These are phyloP conservation scores for Collariella sp. DNA, from an alignment of 495 filamentous ascomycete species.

Conservation along the genomic window DNA sequence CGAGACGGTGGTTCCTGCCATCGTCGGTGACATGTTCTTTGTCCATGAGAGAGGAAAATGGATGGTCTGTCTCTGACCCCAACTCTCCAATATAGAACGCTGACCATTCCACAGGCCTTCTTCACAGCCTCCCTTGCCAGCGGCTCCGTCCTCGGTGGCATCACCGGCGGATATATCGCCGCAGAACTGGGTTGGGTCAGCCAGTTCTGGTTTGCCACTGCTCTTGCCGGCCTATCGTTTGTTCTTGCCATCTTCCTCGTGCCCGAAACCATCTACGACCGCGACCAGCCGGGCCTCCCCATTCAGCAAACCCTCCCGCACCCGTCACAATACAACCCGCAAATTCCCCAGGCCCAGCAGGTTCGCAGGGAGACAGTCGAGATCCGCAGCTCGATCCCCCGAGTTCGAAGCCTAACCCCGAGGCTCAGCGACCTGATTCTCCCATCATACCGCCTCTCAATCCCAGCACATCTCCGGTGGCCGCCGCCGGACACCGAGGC, in stretches of 20 bases:
- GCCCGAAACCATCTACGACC: constrained; percentile 49
- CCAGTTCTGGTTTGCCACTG: constrained; percentile 40
- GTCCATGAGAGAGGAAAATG: constrained; percentile 41
- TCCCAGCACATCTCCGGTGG: constrained; percentile 20
- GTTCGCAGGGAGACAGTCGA: too few species aligned
- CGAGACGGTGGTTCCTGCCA: constrained; percentile 45
- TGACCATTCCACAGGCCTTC: constrained; percentile 28
- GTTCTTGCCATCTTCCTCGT: constrained; percentile 39
- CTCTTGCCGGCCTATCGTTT: constrained; percentile 22
- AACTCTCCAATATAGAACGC: background rate
- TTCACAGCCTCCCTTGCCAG: constrained; percentile 46
- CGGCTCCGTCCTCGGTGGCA: constrained; percentile 41
- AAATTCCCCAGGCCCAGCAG: too few species aligned
- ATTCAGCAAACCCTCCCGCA: constrained; percentile 14
- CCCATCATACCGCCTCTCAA: constrained; percentile 21
- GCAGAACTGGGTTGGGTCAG: constrained; percentile 34
- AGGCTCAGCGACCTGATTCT: constrained; percentile 18
- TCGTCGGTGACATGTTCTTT: constrained; percentile 48
- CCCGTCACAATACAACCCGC: constrained; percentile 3
- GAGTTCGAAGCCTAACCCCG: constrained; percentile 5
- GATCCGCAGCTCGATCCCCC: constrained; percentile 5
- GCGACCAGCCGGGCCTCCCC: constrained; percentile 12
- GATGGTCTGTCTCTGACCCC: constrained; percentile 28
- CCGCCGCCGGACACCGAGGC: background rate
- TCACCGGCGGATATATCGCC: constrained; percentile 43